Conservation (phyloP, 2,329 filamentous ascomycete genomes). For the Reticulascus tulasneorum region DNA sequence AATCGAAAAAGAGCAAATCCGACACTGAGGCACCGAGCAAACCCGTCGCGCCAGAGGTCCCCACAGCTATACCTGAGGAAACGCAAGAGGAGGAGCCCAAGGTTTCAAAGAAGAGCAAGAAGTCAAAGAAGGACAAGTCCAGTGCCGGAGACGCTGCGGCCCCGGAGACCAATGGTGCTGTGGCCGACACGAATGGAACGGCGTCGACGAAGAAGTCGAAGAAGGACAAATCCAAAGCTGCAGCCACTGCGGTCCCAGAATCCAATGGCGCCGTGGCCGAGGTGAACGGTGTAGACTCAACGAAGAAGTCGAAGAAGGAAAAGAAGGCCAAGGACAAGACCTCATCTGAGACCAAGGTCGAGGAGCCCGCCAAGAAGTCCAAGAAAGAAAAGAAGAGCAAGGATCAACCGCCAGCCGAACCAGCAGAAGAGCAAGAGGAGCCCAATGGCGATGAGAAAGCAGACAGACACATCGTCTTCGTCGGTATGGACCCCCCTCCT, state of each 20-base stretch:
- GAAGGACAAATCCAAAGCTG: too few relatives aligned
- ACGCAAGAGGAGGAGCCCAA: slow-evolving; percentile 11
- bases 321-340: slow-evolving; percentile 31
- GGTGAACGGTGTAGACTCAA: slow-evolving; percentile 16
- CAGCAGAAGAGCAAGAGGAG: slow-evolving; percentile 4
- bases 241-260: too few relatives aligned
- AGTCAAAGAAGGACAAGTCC: slow-evolving; percentile 11
- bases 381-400: slow-evolving; percentile 33
- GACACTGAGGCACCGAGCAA: slow-evolving; percentile 15
- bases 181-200: slow-evolving; percentile 20
- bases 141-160: slow-evolving; percentile 24
- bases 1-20: slow-evolving; percentile 25
- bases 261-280: slow-evolving; percentile 8
- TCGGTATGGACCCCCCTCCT: slow-evolving; percentile 42
- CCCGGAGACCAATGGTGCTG: slow-evolving; percentile 26
- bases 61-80: too few relatives aligned
- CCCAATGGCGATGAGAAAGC: slow-evolving; percentile 28
- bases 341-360: slow-evolving; percentile 4
- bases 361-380: slow-evolving; percentile 17
- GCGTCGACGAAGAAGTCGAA: slow-evolving; percentile 22
- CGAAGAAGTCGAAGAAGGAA: slow-evolving; percentile 24
- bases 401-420: slow-evolving; percentile 21
- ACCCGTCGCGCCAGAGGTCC: slow-evolving; percentile 5
- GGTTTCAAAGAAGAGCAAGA: slow-evolving; percentile 21
- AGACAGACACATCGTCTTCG: slow-evolving; percentile 71